Evolutionary conservation across 192 early-diverging fungal species (phyloP).

Genomic region (Backusella liffmaniae): DNA sequence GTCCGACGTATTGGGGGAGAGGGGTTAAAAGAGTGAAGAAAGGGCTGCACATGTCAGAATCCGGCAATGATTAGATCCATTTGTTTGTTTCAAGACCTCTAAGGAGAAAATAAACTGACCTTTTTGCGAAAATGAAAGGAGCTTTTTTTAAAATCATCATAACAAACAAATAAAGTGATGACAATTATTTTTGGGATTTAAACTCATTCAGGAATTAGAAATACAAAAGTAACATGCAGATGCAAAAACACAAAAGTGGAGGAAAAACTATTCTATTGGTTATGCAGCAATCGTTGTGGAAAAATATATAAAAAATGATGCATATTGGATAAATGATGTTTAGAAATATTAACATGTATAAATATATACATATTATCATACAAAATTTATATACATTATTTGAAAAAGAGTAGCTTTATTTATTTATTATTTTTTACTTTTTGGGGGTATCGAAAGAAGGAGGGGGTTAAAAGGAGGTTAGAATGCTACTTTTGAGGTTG

Average conservation of each 20-base stretch:
- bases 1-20: not conserved
- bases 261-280: not conserved
- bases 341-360: not conserved
- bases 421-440: not conserved
- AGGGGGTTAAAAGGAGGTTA: not conserved
- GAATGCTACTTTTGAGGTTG: not conserved
- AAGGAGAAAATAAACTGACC: constrained; percentile 1
- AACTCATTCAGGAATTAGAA: not conserved
- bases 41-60: constrained; percentile 7
- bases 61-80: constrained; percentile 1
- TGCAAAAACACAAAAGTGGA: not conserved
- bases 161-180: not conserved
- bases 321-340: constrained; percentile 1
- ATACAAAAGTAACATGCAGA: not conserved
- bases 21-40: not conserved
- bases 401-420: not conserved
- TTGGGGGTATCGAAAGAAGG: not conserved
- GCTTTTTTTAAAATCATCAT: not conserved
- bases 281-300: not conserved
- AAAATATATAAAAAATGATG: constrained; percentile 6
- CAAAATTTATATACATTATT: not conserved
- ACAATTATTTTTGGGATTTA: not conserved
- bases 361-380: not conserved
- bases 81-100: not conserved
- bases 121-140: not conserved